phyloP scores from a whole-genome alignment of 164 flowering plant genomes.

The Vitis labrusca region DNA sequence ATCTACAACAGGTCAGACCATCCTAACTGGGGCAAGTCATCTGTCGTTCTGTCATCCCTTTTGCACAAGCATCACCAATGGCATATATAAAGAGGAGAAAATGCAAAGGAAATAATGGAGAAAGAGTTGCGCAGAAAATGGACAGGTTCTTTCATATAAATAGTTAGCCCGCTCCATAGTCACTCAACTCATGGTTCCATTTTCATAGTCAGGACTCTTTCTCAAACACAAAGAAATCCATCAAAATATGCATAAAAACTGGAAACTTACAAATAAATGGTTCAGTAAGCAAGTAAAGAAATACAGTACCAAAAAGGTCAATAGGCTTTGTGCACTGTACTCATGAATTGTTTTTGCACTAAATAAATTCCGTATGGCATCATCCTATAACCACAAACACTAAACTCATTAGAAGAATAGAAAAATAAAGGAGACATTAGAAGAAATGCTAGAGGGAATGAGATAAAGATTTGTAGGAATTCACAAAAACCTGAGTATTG shows the following conservation, averaged over 20 bases:
- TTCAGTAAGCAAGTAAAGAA: constrained; percentile 1
- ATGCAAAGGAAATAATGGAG: too few species aligned
- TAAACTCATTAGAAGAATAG: neutral
- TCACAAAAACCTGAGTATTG: constrained; percentile 80
- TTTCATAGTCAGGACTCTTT: neutral
- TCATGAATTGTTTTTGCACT: constrained; percentile 98
- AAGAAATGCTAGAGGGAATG: constrained; percentile 1
- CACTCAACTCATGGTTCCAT: too few species aligned
- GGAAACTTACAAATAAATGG: neutral
- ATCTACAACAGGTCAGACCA: too few species aligned
- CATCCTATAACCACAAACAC: constrained; percentile 66
- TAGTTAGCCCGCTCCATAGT: too few species aligned
- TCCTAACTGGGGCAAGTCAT: too few species aligned
- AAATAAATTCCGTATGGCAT: constrained; percentile 94
- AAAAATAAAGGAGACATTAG: neutral
- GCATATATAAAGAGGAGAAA: too few species aligned
- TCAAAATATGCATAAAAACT: neutral
- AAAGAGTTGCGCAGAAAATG: too few species aligned
- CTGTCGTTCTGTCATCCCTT: too few species aligned
- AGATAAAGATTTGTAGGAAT: neutral
- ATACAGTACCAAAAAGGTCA: constrained; percentile 80
- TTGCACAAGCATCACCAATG: too few species aligned
- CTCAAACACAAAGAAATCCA: neutral
- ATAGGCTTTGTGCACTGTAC: constrained; percentile 86
- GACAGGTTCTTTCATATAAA: too few species aligned